Conservation (phyloP, 306 rosid species). For the Fragaria nilgerrensis region DNA sequence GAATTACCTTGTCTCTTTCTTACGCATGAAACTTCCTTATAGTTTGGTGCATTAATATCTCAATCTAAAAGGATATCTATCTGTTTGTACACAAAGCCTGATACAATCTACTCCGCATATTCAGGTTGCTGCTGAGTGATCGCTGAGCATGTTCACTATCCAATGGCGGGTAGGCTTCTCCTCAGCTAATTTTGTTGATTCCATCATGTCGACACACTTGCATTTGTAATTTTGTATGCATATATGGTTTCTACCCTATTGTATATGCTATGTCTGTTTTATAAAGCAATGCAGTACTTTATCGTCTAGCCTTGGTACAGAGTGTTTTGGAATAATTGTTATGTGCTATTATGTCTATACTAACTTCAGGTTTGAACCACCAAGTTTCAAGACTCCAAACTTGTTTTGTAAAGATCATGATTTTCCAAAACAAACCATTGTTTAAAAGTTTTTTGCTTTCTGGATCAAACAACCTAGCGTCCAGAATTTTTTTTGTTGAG, state of each 20-base stretch:
- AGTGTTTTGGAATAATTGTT: background rate
- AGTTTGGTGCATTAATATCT: background rate
- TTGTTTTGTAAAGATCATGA: background rate
- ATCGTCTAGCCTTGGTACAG: background rate
- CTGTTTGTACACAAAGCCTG: background rate
- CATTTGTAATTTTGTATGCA: constrained; percentile 9
- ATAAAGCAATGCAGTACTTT: constrained; percentile 5
- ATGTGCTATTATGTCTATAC: background rate
- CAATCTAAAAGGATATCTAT: background rate
- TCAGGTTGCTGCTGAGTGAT: constrained; percentile 65
- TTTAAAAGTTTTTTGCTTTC: background rate
- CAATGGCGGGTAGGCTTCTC: constrained; percentile 15
- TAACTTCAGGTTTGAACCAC: background rate
- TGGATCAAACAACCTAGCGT: background rate
- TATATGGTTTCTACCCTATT: constrained; percentile 6
- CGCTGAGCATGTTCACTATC: constrained; percentile 16
- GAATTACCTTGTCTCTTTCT: background rate
- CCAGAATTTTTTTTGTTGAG: background rate
- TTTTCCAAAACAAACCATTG: background rate
- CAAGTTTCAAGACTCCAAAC: background rate
- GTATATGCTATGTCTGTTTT: constrained; percentile 23
- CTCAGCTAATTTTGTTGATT: constrained; percentile 6
- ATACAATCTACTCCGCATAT: background rate
- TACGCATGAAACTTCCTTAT: background rate
- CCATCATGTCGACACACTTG: background rate